Conservation (phyloP, 2,329 filamentous ascomycete genomes). For the Microsporum ferrugineum region DNA sequence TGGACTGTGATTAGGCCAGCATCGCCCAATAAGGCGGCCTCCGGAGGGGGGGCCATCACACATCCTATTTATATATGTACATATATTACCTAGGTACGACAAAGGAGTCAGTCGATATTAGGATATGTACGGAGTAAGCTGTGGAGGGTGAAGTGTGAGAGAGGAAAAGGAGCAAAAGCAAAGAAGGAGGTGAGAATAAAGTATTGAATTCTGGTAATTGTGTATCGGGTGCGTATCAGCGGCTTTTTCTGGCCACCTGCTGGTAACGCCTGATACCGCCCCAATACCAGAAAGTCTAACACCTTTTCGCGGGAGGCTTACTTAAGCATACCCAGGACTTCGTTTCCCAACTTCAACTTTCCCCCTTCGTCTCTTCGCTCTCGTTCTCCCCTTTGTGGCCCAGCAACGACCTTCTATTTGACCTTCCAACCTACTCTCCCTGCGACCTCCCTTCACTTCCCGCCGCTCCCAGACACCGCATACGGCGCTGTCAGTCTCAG, state of each 20-base stretch:
- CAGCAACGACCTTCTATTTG: neutral
- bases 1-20: neutral
- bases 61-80: neutral
- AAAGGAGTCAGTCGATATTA: neutral
- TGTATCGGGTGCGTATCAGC: neutral
- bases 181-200: neutral
- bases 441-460: neutral
- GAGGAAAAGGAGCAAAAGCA: neutral
- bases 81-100: neutral
- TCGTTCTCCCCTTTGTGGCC: neutral
- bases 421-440: neutral
- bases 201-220: neutral
- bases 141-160: neutral
- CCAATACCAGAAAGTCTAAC: neutral
- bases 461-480: neutral
- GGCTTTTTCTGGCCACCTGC: neutral
- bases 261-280: neutral
- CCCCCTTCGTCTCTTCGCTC: neutral
- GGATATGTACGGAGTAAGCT: too few species aligned
- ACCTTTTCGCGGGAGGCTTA: neutral
- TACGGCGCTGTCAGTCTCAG: neutral
- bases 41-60: conserved; percentile 1
- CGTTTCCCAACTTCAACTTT: conserved; percentile 4
- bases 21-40: neutral
- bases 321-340: neutral